Percentiles rank a stretch among this genome's conserved stretches.
Conservation (phyloP, 2,329 filamentous ascomycete species). For the Aspergillus sp. region DNA sequence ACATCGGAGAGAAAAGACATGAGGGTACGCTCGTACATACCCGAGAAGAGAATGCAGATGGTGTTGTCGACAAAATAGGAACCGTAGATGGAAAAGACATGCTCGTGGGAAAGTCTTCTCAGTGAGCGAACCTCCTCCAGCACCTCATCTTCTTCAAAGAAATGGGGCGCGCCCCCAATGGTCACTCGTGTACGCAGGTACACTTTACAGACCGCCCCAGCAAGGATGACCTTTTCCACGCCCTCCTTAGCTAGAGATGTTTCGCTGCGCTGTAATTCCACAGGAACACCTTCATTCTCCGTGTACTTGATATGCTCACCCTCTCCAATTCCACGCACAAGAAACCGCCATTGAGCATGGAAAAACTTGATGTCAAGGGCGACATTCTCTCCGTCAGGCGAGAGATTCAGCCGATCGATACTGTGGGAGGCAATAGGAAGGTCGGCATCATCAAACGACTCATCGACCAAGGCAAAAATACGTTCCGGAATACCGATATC, state of each 20-base stretch:
- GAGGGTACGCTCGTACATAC: conserved; percentile 37
- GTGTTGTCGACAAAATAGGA: conserved; percentile 41
- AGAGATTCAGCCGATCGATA: conserved; percentile 51
- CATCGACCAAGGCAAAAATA: conserved; percentile 58
- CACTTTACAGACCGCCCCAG: conserved; percentile 29
- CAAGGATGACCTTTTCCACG: conserved; percentile 38
- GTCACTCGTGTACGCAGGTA: conserved; percentile 35
- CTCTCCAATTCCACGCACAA: conserved; percentile 51
- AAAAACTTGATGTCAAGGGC: conserved; percentile 54
- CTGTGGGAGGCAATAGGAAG: conserved; percentile 53
- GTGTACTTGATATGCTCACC: conserved; percentile 56
- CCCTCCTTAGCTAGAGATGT: conserved; percentile 31
- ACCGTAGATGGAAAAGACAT: conserved; percentile 40
- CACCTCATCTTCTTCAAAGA: conserved; percentile 36
- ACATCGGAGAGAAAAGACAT: conserved; percentile 40
- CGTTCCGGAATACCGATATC: conserved; percentile 59
- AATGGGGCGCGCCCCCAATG: conserved; percentile 31
- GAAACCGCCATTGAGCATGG: conserved; percentile 55
- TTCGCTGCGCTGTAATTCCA: conserved; percentile 48
- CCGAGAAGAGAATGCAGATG: conserved; percentile 40
- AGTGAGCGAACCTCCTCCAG: conserved; percentile 35
- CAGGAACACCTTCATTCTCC: conserved; percentile 55
- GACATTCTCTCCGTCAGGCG: conserved; percentile 40
- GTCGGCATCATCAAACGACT: conserved; percentile 59
- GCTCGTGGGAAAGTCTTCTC: conserved; percentile 37